phyloP scores from a whole-genome alignment of 257 asterid genomes.

The Oldenlandia corymbosa region DNA sequence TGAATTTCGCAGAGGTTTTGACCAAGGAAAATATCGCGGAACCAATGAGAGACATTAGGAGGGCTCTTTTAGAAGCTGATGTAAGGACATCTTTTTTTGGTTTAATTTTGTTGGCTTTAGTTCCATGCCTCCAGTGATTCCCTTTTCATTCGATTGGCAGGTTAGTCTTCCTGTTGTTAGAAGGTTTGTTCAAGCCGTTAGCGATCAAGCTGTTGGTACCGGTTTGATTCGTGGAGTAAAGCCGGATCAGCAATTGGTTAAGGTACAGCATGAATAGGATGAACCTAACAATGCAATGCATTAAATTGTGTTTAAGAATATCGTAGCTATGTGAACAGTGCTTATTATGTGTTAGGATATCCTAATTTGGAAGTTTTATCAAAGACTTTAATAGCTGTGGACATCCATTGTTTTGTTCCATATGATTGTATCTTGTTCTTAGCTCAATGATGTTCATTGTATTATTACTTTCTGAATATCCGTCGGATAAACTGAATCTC shows the following conservation, averaged over 20 bases:
- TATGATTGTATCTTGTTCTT: background rate
- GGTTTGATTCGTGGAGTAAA: slow-evolving; percentile 86
- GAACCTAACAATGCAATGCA: background rate
- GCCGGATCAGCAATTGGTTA: slow-evolving; percentile 97
- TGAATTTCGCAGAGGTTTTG: slow-evolving; percentile 61
- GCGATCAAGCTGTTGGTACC: slow-evolving; percentile 88
- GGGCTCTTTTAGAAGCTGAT: slow-evolving; percentile 97
- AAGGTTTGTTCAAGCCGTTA: slow-evolving; percentile 87
- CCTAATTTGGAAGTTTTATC: background rate
- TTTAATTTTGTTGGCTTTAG: background rate
- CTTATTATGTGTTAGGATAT: too few species aligned
- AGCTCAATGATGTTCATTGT: background rate
- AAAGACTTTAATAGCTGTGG: background rate
- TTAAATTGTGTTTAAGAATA: background rate
- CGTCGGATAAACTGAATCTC: background rate
- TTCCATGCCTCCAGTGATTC: background rate
- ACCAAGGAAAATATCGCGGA: slow-evolving; percentile 93
- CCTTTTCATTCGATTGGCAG: slow-evolving; percentile 37
- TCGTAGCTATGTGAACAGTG: background rate
- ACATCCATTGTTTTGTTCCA: background rate
- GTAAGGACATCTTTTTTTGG: slow-evolving; percentile 33
- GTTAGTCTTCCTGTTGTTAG: slow-evolving; percentile 98
- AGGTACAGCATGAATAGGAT: slow-evolving; percentile 38
- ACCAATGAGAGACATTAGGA: slow-evolving; percentile 92
- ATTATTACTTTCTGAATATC: background rate